Conservation (phyloP, 768 basidiomycete genomes). For the Auriscalpium vulgare region DNA sequence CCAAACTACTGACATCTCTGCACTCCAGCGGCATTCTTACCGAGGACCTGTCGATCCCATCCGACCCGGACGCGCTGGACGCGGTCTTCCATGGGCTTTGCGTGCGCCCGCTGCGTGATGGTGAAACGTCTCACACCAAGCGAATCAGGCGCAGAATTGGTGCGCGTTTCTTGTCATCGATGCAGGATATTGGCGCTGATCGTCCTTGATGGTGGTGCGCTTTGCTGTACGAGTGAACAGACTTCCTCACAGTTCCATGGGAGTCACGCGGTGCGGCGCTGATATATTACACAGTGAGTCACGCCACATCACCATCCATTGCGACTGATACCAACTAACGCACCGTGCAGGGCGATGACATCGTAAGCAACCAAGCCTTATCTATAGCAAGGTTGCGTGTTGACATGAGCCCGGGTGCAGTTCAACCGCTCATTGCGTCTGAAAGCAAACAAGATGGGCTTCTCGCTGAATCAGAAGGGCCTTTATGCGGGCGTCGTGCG, state of each 20-base stretch:
- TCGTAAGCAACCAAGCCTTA: conserved; percentile 40
- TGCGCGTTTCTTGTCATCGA: conserved; percentile 14
- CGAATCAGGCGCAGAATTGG: conserved; percentile 60
- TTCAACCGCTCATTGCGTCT: conserved; percentile 86
- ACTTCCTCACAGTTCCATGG: conserved; percentile 81
- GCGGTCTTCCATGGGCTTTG: conserved; percentile 80
- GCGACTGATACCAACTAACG: neutral
- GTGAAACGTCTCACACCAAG: conserved; percentile 17
- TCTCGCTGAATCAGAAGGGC: conserved; percentile 83
- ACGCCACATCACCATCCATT: neutral
- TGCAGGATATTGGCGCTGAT: neutral
- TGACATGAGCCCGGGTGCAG: conserved; percentile 28
- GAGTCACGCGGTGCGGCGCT: conserved; percentile 72
- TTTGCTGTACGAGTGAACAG: conserved; percentile 22
- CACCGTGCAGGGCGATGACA: conserved; percentile 67
- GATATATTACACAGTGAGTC: conserved; percentile 81
- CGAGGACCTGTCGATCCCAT: conserved; percentile 68
- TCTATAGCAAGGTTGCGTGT: neutral
- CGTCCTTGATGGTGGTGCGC: neutral
- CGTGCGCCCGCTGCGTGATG: conserved; percentile 2
- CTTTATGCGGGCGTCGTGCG: conserved; percentile 67
- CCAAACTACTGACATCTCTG: conserved; percentile 47
- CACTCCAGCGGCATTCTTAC: conserved; percentile 58
- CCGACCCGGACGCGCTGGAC: conserved; percentile 61
- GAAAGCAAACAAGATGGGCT: conserved; percentile 76